phyloP scores from a whole-genome alignment of 257 asterid species.

The Nicotiana undulata region DNA sequence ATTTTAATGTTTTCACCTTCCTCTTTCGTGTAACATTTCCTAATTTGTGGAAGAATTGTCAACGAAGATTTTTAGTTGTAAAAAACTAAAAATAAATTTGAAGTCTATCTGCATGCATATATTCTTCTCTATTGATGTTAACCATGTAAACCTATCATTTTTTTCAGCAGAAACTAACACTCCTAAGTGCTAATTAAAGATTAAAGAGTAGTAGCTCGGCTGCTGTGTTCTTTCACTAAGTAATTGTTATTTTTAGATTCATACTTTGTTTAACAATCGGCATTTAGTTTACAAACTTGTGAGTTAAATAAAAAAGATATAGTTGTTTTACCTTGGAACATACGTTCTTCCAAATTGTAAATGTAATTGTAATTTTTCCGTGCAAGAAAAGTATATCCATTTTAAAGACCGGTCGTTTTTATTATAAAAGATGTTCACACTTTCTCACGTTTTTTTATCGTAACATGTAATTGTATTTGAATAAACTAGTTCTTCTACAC shows the following conservation, averaged over 20 bases:
- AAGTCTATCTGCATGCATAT: not conserved
- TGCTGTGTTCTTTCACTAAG: no score
- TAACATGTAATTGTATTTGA: not conserved
- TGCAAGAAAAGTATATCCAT: not conserved
- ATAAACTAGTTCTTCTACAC: no score
- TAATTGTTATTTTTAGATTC: no score
- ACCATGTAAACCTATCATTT: no score
- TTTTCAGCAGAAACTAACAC: no score
- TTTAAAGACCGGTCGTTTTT: not conserved
- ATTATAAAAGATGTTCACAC: not conserved
- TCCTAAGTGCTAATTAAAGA: no score
- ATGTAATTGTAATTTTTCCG: not conserved
- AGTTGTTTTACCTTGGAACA: not conserved
- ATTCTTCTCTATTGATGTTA: no score
- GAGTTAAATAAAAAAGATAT: no score
- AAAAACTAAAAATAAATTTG: not conserved
- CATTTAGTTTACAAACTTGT: no score
- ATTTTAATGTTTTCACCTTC: not conserved
- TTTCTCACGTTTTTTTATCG: not conserved
- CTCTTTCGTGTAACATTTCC: not conserved
- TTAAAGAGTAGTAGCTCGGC: no score
- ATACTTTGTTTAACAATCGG: no score
- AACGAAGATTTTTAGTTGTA: not conserved
- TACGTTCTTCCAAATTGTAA: not conserved
- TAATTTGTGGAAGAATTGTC: not conserved